Conservation (phyloP, 495 filamentous ascomycete species). For the Penicillium fimorum region DNA sequence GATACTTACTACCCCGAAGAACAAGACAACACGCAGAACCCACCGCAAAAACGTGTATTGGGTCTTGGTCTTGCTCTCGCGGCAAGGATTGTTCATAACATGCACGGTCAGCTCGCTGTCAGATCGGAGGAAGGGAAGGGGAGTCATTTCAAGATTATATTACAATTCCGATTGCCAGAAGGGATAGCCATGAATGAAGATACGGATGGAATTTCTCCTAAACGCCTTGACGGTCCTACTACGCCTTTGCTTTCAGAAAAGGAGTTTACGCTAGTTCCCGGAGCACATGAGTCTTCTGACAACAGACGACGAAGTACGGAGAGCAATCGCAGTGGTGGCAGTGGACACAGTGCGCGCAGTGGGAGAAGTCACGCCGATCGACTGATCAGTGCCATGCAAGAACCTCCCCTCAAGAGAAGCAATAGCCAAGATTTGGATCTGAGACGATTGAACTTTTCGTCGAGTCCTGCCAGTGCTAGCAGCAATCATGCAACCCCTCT, state of each 20-base stretch:
- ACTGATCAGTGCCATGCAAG: slow-evolving; percentile 72
- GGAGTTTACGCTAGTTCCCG: slow-evolving; percentile 36
- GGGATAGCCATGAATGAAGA: slow-evolving; percentile 9
- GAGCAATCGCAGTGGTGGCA: slow-evolving; percentile 56
- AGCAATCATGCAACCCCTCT: slow-evolving; percentile 11
- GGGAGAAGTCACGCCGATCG: slow-evolving; percentile 68
- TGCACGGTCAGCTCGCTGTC: slow-evolving; percentile 84
- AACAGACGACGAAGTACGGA: slow-evolving; percentile 38
- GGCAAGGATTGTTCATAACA: slow-evolving; percentile 79
- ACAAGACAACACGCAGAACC: slow-evolving; percentile 3
- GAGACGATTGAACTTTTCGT: slow-evolving; percentile 4
- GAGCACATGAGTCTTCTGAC: slow-evolving; percentile 6
- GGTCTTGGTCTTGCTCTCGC: slow-evolving; percentile 87
- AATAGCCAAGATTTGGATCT: slow-evolving; percentile 25
- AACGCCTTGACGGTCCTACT: slow-evolving; percentile 11
- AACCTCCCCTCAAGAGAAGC: slow-evolving; percentile 48
- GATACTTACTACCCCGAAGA: slow-evolving; percentile 25
- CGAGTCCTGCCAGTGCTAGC: slow-evolving; percentile 16
- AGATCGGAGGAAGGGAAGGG: slow-evolving; percentile 87
- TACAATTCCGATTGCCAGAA: slow-evolving; percentile 39
- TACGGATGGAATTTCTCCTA: not conserved
- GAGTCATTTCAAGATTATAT: slow-evolving; percentile 64
- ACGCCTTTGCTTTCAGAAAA: slow-evolving; percentile 25
- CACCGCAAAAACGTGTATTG: slow-evolving; percentile 47
- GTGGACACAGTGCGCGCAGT: slow-evolving; percentile 56